Conservation (phyloP, 768 basidiomycete genomes). For the Gloeostereum incarnatum region DNA sequence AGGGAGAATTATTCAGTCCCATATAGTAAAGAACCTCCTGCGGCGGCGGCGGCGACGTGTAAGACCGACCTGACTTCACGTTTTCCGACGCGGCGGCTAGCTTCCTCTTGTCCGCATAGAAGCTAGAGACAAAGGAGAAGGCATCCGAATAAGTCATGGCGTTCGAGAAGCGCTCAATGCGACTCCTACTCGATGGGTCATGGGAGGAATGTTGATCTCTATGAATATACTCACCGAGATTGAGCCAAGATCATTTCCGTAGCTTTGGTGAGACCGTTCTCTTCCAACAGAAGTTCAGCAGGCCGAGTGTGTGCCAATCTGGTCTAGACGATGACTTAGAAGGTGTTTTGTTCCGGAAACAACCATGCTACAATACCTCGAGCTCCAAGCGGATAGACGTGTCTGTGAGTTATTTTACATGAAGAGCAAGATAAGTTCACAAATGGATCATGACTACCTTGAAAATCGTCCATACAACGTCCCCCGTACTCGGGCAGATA, state of each 20-base stretch:
- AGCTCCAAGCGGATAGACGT: constrained; percentile 81
- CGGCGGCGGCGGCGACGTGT: no score
- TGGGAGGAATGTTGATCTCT: no score
- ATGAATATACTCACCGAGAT: constrained; percentile 34
- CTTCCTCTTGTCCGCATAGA: constrained; percentile 50
- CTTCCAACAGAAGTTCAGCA: constrained; percentile 67
- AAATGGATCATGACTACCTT: constrained; percentile 36
- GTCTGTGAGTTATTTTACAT: no score
- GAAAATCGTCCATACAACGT: constrained; percentile 90
- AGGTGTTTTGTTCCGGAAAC: constrained; percentile 1
- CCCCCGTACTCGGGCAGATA: constrained; percentile 82
- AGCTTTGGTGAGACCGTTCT: constrained; percentile 46
- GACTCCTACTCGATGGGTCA: no score
- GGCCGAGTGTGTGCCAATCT: constrained; percentile 81
- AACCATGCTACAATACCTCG: constrained; percentile 40
- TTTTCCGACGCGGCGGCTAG: constrained; percentile 28
- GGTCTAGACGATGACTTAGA: constrained; percentile 41
- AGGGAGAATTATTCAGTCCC: not conserved
- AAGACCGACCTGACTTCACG: constrained; percentile 32
- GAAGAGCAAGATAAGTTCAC: not conserved
- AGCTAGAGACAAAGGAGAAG: constrained; percentile 54
- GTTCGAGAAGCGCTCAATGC: constrained; percentile 53
- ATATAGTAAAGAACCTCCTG: no score
- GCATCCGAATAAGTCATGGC: constrained; percentile 57
- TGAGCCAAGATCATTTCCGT: constrained; percentile 78